Evolutionary conservation across 2,329 filamentous ascomycete genomes (phyloP).

Genomic region (Ophiostoma montium): DNA sequence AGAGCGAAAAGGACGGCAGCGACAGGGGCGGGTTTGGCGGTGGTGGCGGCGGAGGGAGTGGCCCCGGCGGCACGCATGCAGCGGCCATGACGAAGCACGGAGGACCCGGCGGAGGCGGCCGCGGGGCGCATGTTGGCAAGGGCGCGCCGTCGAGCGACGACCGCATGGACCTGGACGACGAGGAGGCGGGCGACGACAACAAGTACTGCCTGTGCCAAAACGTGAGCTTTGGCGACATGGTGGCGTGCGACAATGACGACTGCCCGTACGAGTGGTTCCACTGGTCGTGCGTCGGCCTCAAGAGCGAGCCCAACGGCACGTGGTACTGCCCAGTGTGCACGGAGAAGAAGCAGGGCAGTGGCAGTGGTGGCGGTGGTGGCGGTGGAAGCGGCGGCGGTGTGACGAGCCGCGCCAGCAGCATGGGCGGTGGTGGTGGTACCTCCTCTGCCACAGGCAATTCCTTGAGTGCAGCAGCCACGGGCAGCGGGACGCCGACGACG

Average conservation of each 20-base stretch:
- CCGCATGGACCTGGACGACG: slow-evolving; percentile 42
- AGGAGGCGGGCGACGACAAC: slow-evolving; percentile 62
- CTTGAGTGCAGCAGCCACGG: too few relatives aligned
- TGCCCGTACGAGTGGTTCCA: slow-evolving; percentile 83
- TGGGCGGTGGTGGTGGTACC: neutral
- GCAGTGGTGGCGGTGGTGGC: neutral
- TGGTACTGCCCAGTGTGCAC: slow-evolving; percentile 54
- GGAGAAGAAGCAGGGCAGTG: slow-evolving; percentile 36
- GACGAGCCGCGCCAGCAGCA: neutral
- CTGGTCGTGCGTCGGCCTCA: slow-evolving; percentile 59
- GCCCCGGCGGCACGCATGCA: neutral
- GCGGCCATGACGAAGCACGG: slow-evolving; percentile 6
- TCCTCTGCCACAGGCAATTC: too few relatives aligned
- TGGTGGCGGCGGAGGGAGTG: neutral
- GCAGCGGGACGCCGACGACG: slow-evolving; percentile 1
- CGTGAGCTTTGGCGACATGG: slow-evolving; percentile 78
- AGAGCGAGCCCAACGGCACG: slow-evolving; percentile 51
- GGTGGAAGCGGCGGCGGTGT: neutral
- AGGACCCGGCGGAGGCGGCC: neutral
- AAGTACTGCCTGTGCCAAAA: slow-evolving; percentile 77
- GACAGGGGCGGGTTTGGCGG: slow-evolving; percentile 5
- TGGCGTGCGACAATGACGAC: slow-evolving; percentile 71
- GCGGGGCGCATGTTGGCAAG: slow-evolving; percentile 2
- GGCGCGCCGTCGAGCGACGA: slow-evolving; percentile 31
- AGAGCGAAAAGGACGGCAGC: slow-evolving; percentile 5